Conservation (phyloP, 106 monocot species). For the Chionographis japonica region DNA sequence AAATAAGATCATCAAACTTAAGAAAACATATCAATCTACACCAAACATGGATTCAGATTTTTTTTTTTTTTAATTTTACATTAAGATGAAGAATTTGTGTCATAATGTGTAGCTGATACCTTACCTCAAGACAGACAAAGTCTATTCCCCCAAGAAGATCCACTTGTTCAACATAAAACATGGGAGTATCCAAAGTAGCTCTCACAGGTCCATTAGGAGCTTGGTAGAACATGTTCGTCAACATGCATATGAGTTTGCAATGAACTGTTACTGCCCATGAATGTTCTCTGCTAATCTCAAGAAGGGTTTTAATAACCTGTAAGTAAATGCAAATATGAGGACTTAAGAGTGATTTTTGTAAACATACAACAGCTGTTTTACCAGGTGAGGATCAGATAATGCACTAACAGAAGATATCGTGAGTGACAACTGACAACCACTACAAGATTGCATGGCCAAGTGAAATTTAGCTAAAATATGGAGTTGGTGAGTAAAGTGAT, state of each 20-base stretch:
- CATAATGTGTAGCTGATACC: conserved; percentile 5
- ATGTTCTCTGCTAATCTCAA: conserved; percentile 79
- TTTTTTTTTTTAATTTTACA: too few species aligned
- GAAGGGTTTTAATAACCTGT: conserved; percentile 81
- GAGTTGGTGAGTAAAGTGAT: too few species aligned
- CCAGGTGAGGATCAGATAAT: neutral
- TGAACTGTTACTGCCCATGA: conserved; percentile 89
- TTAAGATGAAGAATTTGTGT: too few species aligned
- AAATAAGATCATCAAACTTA: too few species aligned
- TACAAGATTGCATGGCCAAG: too few species aligned
- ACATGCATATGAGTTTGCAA: conserved; percentile 85
- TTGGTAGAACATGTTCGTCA: conserved; percentile 84
- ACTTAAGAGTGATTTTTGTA: neutral
- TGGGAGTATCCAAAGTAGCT: conserved; percentile 18
- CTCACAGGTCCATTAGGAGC: conserved; percentile 22
- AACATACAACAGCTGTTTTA: neutral
- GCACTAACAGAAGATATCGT: too few species aligned
- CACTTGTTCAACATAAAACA: conserved; percentile 64
- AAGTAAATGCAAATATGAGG: neutral
- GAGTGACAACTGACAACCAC: too few species aligned
- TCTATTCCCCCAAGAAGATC: conserved; percentile 91
- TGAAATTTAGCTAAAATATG: too few species aligned
- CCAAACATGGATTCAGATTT: too few species aligned
- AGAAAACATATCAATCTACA: too few species aligned
- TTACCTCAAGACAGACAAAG: conserved; percentile 89